phyloP scores from a whole-genome alignment of 176 grass and related monocot genomes.

The Phragmites australis region DNA sequence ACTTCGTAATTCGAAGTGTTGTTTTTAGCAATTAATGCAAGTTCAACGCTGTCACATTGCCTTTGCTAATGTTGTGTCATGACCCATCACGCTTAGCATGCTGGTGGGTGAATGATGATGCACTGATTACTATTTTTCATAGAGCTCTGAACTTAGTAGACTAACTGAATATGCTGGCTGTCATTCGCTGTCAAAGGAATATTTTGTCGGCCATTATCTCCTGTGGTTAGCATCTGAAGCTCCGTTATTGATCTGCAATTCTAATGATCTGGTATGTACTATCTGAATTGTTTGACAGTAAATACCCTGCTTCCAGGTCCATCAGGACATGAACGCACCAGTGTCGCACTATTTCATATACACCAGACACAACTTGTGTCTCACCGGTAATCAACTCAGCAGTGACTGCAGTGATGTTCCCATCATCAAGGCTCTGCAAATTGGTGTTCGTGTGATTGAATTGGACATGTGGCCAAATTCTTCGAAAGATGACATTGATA shows the following conservation, averaged over 20 bases:
- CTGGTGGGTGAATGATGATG: not conserved
- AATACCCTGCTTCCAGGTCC: constrained; percentile 57
- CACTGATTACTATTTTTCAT: not conserved
- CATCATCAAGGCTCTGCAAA: constrained; percentile 90
- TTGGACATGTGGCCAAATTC: constrained; percentile 98
- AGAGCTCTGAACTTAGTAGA: not conserved
- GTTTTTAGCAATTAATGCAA: not conserved
- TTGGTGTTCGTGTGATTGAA: constrained; percentile 93
- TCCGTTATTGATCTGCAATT: not conserved
- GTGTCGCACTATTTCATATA: constrained; percentile 95
- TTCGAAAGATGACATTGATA: constrained; percentile 82
- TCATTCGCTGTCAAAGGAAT: not conserved
- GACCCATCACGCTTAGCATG: not conserved
- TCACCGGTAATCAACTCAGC: constrained; percentile 97
- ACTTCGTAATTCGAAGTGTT: not conserved
- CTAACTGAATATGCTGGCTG: not conserved
- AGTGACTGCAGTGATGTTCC: constrained; percentile 95
- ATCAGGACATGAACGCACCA: constrained; percentile 90
- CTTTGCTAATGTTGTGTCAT: not conserved
- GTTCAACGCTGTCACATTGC: not conserved
- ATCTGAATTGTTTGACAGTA: constrained; percentile 14
- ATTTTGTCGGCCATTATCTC: not conserved
- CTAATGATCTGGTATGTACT: constrained; percentile 14
- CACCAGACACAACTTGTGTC: constrained; percentile 94
- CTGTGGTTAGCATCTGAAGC: constrained; percentile 13